Base-by-base conservation (phyloP, 768 basidiomycete species). In the Lactifluus echinatus region DNA sequence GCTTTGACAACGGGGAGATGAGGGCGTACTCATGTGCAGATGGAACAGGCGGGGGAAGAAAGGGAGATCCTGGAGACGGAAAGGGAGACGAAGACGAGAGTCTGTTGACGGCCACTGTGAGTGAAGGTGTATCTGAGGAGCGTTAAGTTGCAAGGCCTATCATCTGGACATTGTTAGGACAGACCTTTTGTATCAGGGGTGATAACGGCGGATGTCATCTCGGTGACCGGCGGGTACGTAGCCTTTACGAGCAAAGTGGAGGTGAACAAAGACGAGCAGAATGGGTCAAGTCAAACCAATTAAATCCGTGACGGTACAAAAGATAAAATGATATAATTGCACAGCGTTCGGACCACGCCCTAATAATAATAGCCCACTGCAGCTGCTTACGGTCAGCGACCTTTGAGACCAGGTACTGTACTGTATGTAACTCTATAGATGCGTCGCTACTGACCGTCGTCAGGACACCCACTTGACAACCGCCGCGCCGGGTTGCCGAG, bases 21-120 rank as follows among this genome's bases (percentile, higher is more conserved):
- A 78, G 64, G 12, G 83, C 84, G 65, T 84, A 86, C 65, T 88
- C 85, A 73, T 87, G 84, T 29, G 79, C 74, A 2, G 79, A 78
- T 1, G 82, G 82, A 4, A 78, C 74, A 3, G 86, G 85, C 3
- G 86, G 86, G 2, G 86, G 83, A 2, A 85, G 65, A 63, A 87
- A 87, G 0, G 82, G 75, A 5, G 82, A 84, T 0, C 81, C 80
- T 2, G 86, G 86, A 0, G 82, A 84, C 0, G 84, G 85, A 70
- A 78, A 77, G 2, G 76, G 76, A 34, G 73, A 72, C 0, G 70
- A 64, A 17, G 78, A 74, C 8, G 77, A 72, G 23, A 72, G 67
- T 21, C 69, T 67, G 59, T 79, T 76, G 34, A 80, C 58, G 28
- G 52, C 36, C 33, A 62, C 52, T 10, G 53, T 61, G 57, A 61